Conservation (phyloP, 495 filamentous ascomycete genomes). For the Aspergillus avenaceus region DNA sequence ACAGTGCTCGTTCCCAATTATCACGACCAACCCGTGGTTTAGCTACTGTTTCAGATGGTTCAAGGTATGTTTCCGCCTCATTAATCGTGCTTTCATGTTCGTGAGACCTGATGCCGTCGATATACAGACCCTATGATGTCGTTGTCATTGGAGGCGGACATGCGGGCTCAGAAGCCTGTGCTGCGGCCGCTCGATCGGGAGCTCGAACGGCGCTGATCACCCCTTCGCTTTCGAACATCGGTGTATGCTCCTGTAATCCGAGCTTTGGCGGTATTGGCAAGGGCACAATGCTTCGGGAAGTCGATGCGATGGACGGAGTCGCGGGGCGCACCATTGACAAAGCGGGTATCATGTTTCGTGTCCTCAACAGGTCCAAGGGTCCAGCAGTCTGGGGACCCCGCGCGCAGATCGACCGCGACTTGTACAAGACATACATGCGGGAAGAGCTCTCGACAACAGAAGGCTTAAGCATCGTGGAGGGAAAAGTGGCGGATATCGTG, state of each 20-base stretch:
- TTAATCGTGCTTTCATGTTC: background rate
- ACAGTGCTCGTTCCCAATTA: slow-evolving; percentile 20
- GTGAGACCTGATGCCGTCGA: background rate
- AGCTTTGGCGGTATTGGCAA: slow-evolving; percentile 99
- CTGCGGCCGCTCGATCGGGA: slow-evolving; percentile 86
- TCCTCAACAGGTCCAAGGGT: slow-evolving; percentile 84
- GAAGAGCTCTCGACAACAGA: slow-evolving; percentile 75
- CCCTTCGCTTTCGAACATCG: slow-evolving; percentile 80
- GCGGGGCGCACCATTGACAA: slow-evolving; percentile 89
- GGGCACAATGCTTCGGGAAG: slow-evolving; percentile 90
- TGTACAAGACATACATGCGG: slow-evolving; percentile 90
- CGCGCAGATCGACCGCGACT: slow-evolving; percentile 88
- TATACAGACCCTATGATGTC: slow-evolving; percentile 80
- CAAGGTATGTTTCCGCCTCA: slow-evolving; percentile 27
- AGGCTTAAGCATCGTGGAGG: slow-evolving; percentile 74
- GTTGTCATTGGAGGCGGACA: slow-evolving; percentile 94
- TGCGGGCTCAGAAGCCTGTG: slow-evolving; percentile 89
- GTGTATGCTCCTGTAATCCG: slow-evolving; percentile 96
- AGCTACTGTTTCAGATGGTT: slow-evolving; percentile 45
- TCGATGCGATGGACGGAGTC: slow-evolving; percentile 92
- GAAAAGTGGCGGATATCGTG: slow-evolving; percentile 90
- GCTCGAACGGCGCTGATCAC: slow-evolving; percentile 89
- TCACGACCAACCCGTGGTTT: slow-evolving; percentile 28
- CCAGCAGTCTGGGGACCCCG: slow-evolving; percentile 96
- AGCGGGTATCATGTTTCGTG: slow-evolving; percentile 85